Percentiles rank a stretch among this genome's conserved stretches.
These are phyloP conservation scores for Cladosporium austrohemisphaericum DNA, from an alignment of 2,329 filamentous ascomycete species.

Conservation along the genomic window DNA sequence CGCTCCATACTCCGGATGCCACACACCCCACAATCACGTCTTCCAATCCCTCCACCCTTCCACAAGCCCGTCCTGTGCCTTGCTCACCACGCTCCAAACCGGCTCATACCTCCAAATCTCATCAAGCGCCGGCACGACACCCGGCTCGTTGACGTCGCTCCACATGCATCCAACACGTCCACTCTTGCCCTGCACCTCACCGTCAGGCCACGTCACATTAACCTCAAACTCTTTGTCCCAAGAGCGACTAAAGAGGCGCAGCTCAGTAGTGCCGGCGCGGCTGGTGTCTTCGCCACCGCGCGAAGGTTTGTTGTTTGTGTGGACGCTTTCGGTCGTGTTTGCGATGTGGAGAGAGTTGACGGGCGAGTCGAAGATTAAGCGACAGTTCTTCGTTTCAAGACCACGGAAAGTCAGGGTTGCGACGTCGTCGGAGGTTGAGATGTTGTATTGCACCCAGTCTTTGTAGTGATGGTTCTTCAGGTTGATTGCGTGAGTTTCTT, in stretches of 20 bases:
- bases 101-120: constrained; percentile 75
- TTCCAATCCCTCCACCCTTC: constrained; percentile 63
- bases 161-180: constrained; percentile 75
- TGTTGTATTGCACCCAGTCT: constrained; percentile 64
- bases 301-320: neutral
- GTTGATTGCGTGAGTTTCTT: constrained; percentile 4
- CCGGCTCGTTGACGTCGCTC: constrained; percentile 74
- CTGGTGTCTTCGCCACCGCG: constrained; percentile 61
- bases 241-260: constrained; percentile 77
- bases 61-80: constrained; percentile 72
- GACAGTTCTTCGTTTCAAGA: constrained; percentile 73
- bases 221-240: constrained; percentile 76
- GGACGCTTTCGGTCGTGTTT: constrained; percentile 31
- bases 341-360: constrained; percentile 62
- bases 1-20: neutral
- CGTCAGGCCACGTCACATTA: constrained; percentile 61
- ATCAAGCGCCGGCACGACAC: constrained; percentile 75
- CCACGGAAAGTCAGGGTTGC: constrained; percentile 50
- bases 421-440: constrained; percentile 43
- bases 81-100: constrained; percentile 73
- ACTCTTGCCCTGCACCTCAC: constrained; percentile 42
- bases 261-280: constrained; percentile 41
- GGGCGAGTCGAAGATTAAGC: constrained; percentile 65
- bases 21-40: neutral
- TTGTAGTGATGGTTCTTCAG: constrained; percentile 19